Evolutionary conservation across 306 rosid genomes (phyloP).

Genomic region (Fragaria vesca): DNA sequence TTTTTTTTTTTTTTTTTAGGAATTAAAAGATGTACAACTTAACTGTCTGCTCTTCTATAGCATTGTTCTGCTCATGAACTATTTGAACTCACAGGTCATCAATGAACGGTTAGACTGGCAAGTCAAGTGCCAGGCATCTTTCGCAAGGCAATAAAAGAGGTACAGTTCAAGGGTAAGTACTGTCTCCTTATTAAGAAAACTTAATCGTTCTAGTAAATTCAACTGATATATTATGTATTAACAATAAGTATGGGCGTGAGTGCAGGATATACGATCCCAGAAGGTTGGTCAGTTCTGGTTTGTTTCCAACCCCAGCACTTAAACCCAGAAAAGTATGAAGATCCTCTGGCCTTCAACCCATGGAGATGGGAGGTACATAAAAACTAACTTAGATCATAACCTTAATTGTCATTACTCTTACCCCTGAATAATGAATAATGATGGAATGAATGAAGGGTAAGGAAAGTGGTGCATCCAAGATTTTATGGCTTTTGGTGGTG

Average conservation of each 20-base stretch:
- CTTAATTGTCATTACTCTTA: neutral
- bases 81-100: constrained; percentile 51
- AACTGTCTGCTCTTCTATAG: neutral
- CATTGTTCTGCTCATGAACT: neutral
- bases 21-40: neutral
- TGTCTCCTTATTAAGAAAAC: neutral
- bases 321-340: constrained; percentile 70
- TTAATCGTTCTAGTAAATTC: neutral
- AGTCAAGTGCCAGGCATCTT: constrained; percentile 94
- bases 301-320: constrained; percentile 92
- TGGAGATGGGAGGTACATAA: constrained; percentile 71
- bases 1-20: no score
- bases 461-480: constrained; percentile 63
- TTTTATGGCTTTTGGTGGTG: constrained; percentile 99
- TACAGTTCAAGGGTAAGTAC: constrained; percentile 63
- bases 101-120: constrained; percentile 91
- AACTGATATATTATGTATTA: constrained; percentile 18
- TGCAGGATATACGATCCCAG: constrained; percentile 89
- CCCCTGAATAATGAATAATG: neutral
- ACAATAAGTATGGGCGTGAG: neutral
- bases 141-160: constrained; percentile 70
- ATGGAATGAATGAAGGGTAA: constrained; percentile 43
- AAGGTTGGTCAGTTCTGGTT: constrained; percentile 92
- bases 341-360: constrained; percentile 85
- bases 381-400: neutral